Percentiles rank a stretch among this genome's conserved stretches.
Conservation (phyloP, 2,329 filamentous ascomycete species). For the Colletotrichum nymphaeae region DNA sequence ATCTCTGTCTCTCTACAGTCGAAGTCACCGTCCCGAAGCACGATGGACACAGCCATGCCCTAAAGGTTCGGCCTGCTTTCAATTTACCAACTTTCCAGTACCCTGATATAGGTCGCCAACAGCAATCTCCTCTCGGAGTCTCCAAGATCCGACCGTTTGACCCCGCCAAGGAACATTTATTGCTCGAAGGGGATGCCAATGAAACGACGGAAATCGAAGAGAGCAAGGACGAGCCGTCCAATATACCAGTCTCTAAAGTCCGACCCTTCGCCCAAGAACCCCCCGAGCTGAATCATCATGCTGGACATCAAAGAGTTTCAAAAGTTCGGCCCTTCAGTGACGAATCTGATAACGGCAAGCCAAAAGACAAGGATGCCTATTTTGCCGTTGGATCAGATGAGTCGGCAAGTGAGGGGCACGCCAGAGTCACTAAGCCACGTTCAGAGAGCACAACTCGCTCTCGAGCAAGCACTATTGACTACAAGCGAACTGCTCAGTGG, state of each 20-base stretch:
- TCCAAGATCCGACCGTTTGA: conserved; percentile 40
- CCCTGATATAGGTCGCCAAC: conserved; percentile 9
- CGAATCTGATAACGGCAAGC: not conserved
- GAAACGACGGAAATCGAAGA: not conserved
- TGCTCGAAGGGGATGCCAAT: not conserved
- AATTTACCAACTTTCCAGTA: conserved; percentile 33
- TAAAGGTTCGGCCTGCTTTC: conserved; percentile 43
- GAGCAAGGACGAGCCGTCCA: not conserved
- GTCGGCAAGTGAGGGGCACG: conserved; percentile 13
- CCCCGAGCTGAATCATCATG: conserved; percentile 29
- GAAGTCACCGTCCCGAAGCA: conserved; percentile 33
- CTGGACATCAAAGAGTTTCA: conserved; percentile 21
- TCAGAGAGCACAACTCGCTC: conserved; percentile 41
- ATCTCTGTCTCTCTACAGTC: conserved; percentile 28
- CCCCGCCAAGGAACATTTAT: conserved; percentile 13
- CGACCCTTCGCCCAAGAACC: conserved; percentile 19
- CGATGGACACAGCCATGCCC: conserved; percentile 38
- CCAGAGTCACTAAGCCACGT: conserved; percentile 1
- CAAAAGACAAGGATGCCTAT: not conserved
- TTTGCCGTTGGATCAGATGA: conserved; percentile 18
- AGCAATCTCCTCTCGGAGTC: conserved; percentile 17
- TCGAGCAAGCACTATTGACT: conserved; percentile 44
- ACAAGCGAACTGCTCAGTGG: conserved; percentile 48
- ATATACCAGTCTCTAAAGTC: conserved; percentile 25
- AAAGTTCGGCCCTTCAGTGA: conserved; percentile 26